Evolutionary conservation across 208 protist genomes (phyloP), one percentile per base, ranked within the genome.

Genomic region (Acanthamoeba castellanii): DNA sequence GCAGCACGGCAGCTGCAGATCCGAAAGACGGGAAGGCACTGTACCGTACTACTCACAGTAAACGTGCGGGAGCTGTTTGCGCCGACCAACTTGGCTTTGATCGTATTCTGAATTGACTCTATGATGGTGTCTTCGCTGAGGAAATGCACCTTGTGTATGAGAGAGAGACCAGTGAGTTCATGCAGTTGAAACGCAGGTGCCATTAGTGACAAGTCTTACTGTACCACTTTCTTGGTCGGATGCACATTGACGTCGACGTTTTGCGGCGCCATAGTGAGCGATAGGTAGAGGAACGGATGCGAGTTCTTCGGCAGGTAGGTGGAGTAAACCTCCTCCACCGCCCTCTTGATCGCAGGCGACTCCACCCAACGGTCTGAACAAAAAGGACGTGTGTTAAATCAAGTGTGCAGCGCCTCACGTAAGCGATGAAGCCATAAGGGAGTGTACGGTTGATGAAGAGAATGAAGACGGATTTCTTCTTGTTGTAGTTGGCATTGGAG

Each of bases 171-270:
- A 93, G 22, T 32, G 27, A 66, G 9, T 66, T 20, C 25, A 45
- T 8, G 74, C 18, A 94, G 25, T 47, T 13, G 25, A 81, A 11
- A 45, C 90, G 22, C n/a, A 13, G 18, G 18, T 32, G 32, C 92
- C 37, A 20, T 57, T 87, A 14, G n/a, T 2, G 37, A 25, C 5
- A 18, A 76, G 34, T 2, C n/a, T 37, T 3, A n/a, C n/a, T 8
- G 66, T 74, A 88, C 72, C 92, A 92, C 55, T 32, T 94, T 92
- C 84, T 99, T 99, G 22, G 99, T 99, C 9, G 99, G 99, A 94
- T 99, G 99, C 81, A 99, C 98, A 96, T 99, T 99, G n/a, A 99
- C 99, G 97, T 99, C 99, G 1, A 99, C 95, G 30, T 98, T 97
- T 50, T 98, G 96, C 0, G 98, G 97, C 13, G 98, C 97, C 3